phyloP scores from a whole-genome alignment of 2,329 filamentous ascomycete genomes.

The Dothideomycetidae sp. region DNA sequence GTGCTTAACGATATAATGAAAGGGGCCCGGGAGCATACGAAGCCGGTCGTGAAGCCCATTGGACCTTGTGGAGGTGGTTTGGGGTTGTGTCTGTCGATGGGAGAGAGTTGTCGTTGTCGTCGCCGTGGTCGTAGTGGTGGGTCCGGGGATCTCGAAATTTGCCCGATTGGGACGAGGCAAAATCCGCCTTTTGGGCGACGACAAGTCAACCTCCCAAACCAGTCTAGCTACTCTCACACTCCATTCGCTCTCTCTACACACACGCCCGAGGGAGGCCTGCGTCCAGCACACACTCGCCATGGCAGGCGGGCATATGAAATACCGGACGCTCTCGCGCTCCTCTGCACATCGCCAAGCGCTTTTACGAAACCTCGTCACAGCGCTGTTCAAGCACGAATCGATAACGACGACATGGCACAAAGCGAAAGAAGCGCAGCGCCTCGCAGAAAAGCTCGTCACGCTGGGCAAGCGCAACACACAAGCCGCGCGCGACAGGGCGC shows the following conservation, averaged over 20 bases:
- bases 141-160: conserved; percentile 7
- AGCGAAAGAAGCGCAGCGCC: conserved; percentile 86
- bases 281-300: no score
- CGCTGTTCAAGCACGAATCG: conserved; percentile 81
- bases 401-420: conserved; percentile 94
- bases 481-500: conserved; percentile 59
- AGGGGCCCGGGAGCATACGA: conserved; percentile 29
- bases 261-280: no score
- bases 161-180: conserved; percentile 5
- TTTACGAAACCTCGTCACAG: conserved; percentile 89
- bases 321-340: conserved; percentile 72
- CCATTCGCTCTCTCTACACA: not conserved
- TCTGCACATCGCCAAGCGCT: conserved; percentile 84
- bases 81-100: not conserved
- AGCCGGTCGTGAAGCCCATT: conserved; percentile 41
- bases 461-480: conserved; percentile 86
- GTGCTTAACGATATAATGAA: not conserved
- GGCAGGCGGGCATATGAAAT: conserved; percentile 77
- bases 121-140: not conserved
- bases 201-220: no score
- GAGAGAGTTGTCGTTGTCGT: conserved; percentile 3
- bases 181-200: no score
- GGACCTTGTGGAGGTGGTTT: not conserved
- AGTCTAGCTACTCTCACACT: no score
- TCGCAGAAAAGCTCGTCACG: conserved; percentile 91